Percentiles rank a stretch among this genome's conserved stretches.
Conservation (phyloP, 345 rosid species). For the Luvunga scandens region DNA sequence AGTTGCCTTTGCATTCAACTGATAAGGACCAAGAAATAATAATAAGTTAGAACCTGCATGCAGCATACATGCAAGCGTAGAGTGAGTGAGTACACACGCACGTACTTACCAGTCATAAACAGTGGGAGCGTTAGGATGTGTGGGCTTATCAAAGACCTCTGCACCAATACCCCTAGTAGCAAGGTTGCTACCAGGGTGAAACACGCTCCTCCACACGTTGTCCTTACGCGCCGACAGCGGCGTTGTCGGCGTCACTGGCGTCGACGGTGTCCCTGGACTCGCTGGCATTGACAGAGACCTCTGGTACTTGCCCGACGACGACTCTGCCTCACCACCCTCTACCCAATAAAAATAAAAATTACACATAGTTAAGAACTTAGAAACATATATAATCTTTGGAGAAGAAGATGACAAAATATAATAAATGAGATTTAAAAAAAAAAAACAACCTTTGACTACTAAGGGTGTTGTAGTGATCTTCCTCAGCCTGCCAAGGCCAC, state of each 20-base stretch:
- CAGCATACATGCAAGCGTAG: not conserved
- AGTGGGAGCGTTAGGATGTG: slow-evolving; percentile 81
- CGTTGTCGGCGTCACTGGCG: slow-evolving; percentile 66
- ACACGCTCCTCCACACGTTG: slow-evolving; percentile 98
- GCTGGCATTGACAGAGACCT: slow-evolving; percentile 64
- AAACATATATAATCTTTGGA: too few relatives aligned
- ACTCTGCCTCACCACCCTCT: slow-evolving; percentile 42
- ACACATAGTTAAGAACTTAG: not conserved
- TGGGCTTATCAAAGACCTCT: slow-evolving; percentile 66
- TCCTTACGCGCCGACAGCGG: slow-evolving; percentile 61
- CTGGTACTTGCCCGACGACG: slow-evolving; percentile 37
- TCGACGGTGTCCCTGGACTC: slow-evolving; percentile 57
- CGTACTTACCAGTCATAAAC: slow-evolving; percentile 81
- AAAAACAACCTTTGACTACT: slow-evolving; percentile 38
- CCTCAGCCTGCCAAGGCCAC: slow-evolving; percentile 76
- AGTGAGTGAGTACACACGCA: not conserved
- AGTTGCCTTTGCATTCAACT: too few relatives aligned
- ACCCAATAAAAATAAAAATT: not conserved
- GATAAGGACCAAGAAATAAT: too few relatives aligned
- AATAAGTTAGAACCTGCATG: too few relatives aligned
- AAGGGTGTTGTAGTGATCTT: slow-evolving; percentile 57
- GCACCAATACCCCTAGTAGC: slow-evolving; percentile 71
- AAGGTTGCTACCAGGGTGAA: slow-evolving; percentile 90
- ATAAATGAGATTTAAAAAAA: too few relatives aligned
- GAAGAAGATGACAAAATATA: too few relatives aligned